Base-by-base conservation (phyloP, 1,284 basidiomycete species). In the Trichosporon sp. region DNA sequence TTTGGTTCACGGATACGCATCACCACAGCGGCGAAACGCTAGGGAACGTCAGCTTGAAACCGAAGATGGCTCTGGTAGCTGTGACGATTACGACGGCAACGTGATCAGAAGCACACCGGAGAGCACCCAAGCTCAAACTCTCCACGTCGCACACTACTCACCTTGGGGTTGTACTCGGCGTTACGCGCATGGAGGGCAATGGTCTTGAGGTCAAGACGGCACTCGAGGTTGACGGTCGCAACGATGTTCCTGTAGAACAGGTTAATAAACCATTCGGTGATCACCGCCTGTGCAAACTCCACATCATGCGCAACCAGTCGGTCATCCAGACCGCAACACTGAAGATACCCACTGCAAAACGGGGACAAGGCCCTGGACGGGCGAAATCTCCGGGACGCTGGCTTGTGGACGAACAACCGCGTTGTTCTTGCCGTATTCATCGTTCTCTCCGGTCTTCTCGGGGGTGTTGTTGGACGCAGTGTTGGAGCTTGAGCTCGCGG, bases 1-100 rank as follows among this genome's bases (percentile, higher is more conserved):
- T 99, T 99, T 71, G 97, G 97, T 80, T 99, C 96, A 78, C 97
- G 94, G 82, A 99, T 99, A 86, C 97, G 94, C 97, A 99, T 99
- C 86, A 99, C 99, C 76, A 99, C 97, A 73, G 97, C 97, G 76
- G 97, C 97, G 87, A 99, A 99, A 91, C 97, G 96, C 95, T 98
- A 88, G 59, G 43, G 14, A 14, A 70, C 84, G 86, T 86, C 85
- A 87, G 84, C 80, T 32, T 46, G 40, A 35, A 21, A 48, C 12
- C 32, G 38, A 66, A 43, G 43, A 37, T 10, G 46, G 31, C 11
- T 26, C 16, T 19, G 14, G 19, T 21, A 46, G 66, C 35, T 51
- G 19, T 14, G 65, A n/a, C 6, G 56, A 26, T 65, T 38, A 43
- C 35, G 38, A 14, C 16, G 35, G 10, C 7, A 56, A 72, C 32